A percentile compares a stretch with the other conserved stretches of the same genome.
Evolutionary conservation across 2,329 filamentous ascomycete genomes (phyloP).

Genomic region (Penicillium sp.): DNA sequence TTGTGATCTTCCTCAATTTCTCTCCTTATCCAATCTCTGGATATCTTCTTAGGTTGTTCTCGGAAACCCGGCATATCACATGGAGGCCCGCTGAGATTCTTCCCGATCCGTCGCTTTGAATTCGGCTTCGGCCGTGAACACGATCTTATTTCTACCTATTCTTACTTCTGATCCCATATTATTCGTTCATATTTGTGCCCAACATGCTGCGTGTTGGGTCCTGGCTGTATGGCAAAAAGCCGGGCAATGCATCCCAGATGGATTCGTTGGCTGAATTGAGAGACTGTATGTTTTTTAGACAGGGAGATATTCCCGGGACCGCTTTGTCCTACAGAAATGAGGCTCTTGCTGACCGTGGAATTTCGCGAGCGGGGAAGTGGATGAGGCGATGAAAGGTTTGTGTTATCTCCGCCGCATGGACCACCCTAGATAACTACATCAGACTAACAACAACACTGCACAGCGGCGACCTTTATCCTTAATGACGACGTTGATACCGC

Average conservation of each 20-base stretch:
- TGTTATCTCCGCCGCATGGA: slow-evolving; percentile 5
- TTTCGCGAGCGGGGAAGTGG: slow-evolving; percentile 32
- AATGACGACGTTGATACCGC: slow-evolving; percentile 88
- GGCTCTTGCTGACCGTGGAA: slow-evolving; percentile 11
- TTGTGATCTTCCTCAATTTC: background rate
- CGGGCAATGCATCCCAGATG: slow-evolving; percentile 49
- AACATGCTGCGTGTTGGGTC: slow-evolving; percentile 45
- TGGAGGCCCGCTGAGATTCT: slow-evolving; percentile 27
- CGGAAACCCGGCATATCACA: slow-evolving; percentile 15
- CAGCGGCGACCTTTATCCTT: slow-evolving; percentile 72
- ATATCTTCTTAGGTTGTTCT: slow-evolving; percentile 12
- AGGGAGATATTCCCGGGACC: background rate
- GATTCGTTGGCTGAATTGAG: slow-evolving; percentile 60
- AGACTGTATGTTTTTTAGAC: slow-evolving; percentile 40
- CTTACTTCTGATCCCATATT: background rate
- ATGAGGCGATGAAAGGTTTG: slow-evolving; percentile 47
- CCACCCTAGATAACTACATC: background rate
- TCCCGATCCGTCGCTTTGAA: slow-evolving; percentile 24
- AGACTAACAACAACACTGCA: background rate
- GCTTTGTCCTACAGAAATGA: background rate
- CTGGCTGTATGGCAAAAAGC: slow-evolving; percentile 48
- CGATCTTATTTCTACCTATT: background rate
- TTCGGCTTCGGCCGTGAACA: slow-evolving; percentile 9
- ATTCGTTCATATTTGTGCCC: background rate
- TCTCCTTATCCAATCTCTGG: slow-evolving; percentile 1